Conservation (phyloP, 2,329 filamentous ascomycete genomes). For the Alternaria angustiovoidea region DNA sequence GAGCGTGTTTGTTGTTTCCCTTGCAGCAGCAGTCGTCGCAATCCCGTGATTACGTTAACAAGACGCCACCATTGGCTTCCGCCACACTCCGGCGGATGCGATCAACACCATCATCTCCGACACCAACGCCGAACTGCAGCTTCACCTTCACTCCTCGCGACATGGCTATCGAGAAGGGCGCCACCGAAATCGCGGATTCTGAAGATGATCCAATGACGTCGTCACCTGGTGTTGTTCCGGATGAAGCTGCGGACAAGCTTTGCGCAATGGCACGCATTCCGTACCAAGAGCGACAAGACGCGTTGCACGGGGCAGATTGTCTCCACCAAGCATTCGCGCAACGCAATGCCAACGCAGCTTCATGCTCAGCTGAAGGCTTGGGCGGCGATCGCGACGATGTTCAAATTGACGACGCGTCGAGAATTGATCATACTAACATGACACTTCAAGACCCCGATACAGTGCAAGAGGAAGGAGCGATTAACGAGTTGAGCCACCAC, state of each 20-base stretch:
- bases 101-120: constrained; percentile 16
- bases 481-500: not conserved
- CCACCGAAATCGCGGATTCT: constrained; percentile 43
- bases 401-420: constrained; percentile 18
- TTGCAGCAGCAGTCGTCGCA: constrained; percentile 24
- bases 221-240: constrained; percentile 30
- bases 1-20: constrained; percentile 15
- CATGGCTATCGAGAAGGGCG: constrained; percentile 33
- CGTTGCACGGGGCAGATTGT: constrained; percentile 21
- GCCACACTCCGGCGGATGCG: constrained; percentile 13
- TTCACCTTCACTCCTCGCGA: constrained; percentile 14
- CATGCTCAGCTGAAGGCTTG: constrained; percentile 17
- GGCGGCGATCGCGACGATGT: constrained; percentile 18
- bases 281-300: constrained; percentile 32
- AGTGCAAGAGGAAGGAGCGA: constrained; percentile 3
- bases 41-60: constrained; percentile 36
- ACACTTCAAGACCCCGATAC: constrained; percentile 2
- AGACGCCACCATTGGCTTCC: too few species aligned
- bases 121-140: constrained; percentile 2
- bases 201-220: constrained; percentile 45
- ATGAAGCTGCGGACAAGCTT: constrained; percentile 33
- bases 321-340: constrained; percentile 25
- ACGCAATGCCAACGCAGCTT: constrained; percentile 13
- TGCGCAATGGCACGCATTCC: constrained; percentile 16
- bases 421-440: constrained; percentile 18